These are phyloP conservation scores for Ceratobasidium sp. DNA, from an alignment of 1,284 basidiomycete genomes.

Conservation along the genomic window DNA sequence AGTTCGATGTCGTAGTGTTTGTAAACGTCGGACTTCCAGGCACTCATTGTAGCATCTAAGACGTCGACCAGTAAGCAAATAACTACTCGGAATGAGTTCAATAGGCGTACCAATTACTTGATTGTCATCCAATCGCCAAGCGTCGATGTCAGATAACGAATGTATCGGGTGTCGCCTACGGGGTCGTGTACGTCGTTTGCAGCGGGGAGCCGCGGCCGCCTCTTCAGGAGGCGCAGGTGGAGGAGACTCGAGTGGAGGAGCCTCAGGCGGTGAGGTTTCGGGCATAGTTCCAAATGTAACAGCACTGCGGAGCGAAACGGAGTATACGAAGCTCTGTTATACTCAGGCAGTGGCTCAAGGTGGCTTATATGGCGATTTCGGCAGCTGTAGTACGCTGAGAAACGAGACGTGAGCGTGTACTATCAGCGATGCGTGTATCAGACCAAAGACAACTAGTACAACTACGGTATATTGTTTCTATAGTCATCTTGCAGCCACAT, in stretches of 20 bases:
- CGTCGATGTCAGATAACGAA: background rate
- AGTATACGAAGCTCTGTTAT: background rate
- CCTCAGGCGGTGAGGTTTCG: background rate
- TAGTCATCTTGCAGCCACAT: background rate
- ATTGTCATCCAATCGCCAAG: background rate
- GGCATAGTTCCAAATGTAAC: background rate
- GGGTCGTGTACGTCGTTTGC: background rate
- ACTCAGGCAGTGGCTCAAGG: no score
- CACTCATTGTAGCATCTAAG: background rate
- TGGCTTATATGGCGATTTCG: background rate
- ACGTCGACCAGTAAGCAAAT: background rate
- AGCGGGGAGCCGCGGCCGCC: background rate
- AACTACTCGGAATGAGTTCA: background rate
- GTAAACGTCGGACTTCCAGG: background rate
- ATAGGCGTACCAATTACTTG: background rate
- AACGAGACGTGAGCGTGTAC: background rate
- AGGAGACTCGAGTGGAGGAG: background rate
- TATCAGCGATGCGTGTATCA: background rate
- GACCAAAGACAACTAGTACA: background rate
- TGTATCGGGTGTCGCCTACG: background rate
- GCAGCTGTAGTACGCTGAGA: background rate
- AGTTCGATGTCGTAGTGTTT: background rate
- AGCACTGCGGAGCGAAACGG: background rate
- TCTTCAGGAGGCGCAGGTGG: background rate
- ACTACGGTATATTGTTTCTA: background rate